These are phyloP conservation scores for Porphyrellus cyaneotinctus DNA, from an alignment of 768 basidiomycete genomes.

Conservation along the genomic window DNA sequence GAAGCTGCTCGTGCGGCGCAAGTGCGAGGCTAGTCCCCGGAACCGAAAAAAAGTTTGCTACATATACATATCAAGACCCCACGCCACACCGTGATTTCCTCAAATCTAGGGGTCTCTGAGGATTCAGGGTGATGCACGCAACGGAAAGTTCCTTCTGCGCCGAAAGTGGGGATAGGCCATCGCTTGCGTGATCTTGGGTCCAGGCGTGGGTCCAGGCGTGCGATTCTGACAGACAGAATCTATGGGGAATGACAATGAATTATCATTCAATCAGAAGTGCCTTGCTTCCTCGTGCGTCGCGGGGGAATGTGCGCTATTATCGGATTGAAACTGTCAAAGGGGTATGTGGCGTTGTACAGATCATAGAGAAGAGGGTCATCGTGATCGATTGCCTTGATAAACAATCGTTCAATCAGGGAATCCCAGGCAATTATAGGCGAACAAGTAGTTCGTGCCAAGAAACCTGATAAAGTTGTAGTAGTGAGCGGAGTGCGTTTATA, in stretches of 20 bases:
- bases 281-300: too few species aligned
- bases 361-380: too few species aligned
- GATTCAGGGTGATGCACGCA: neutral
- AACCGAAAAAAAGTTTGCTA: neutral
- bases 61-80: neutral
- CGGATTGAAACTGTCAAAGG: too few species aligned
- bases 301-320: too few species aligned
- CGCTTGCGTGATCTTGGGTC: too few species aligned
- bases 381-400: too few species aligned
- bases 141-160: neutral
- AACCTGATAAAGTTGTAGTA: neutral
- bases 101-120: neutral
- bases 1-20: neutral
- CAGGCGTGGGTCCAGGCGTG: too few species aligned
- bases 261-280: too few species aligned
- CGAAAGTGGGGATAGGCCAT: neutral
- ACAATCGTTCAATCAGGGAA: too few species aligned
- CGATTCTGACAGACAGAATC: too few species aligned
- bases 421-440: neutral
- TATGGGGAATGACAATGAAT: too few species aligned
- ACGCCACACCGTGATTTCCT: neutral
- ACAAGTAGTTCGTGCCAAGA: neutral
- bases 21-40: neutral
- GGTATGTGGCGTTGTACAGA: too few species aligned
- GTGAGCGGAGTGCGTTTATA: neutral